These are phyloP conservation scores for Orychophragmus violaceus DNA, from an alignment of 345 rosid genomes.

Conservation along the genomic window DNA sequence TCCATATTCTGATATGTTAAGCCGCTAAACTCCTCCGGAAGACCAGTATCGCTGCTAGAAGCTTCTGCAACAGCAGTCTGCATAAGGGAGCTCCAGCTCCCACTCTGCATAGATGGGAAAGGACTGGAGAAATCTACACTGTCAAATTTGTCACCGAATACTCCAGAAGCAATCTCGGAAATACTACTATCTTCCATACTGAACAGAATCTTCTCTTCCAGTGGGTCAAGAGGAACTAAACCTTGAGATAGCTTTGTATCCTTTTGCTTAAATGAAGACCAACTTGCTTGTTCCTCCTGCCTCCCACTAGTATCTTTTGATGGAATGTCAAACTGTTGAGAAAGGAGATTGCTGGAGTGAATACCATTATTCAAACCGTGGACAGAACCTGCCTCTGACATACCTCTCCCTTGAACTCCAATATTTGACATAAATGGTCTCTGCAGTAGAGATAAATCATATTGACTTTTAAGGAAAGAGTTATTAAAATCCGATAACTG, in stretches of 20 bases:
- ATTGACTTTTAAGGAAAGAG: slow-evolving; percentile 32
- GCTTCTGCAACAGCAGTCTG: slow-evolving; percentile 87
- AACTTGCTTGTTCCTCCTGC: slow-evolving; percentile 36
- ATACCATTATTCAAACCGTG: too few relatives aligned
- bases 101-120: slow-evolving; percentile 60
- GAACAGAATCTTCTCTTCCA: slow-evolving; percentile 69
- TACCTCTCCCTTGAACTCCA: slow-evolving; percentile 38
- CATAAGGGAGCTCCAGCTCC: slow-evolving; percentile 95
- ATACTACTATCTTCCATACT: slow-evolving; percentile 52
- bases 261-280: slow-evolving; percentile 38
- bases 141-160: slow-evolving; percentile 36
- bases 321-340: slow-evolving; percentile 27
- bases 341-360: slow-evolving; percentile 30
- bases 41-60: slow-evolving; percentile 54
- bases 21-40: slow-evolving; percentile 74
- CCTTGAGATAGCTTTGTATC: slow-evolving; percentile 32
- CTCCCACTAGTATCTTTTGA: slow-evolving; percentile 31
- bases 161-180: slow-evolving; percentile 39
- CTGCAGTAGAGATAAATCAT: slow-evolving; percentile 20
- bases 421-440: slow-evolving; percentile 31
- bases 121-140: slow-evolving; percentile 37
- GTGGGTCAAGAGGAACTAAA: slow-evolving; percentile 62
- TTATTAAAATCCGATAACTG: slow-evolving; percentile 35
- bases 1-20: slow-evolving; percentile 51
- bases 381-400: slow-evolving; percentile 31